Evolutionary conservation across 441 rosid genomes (phyloP), one percentile per base, ranked within the genome.

Genomic region (Gossypium trilobum): DNA sequence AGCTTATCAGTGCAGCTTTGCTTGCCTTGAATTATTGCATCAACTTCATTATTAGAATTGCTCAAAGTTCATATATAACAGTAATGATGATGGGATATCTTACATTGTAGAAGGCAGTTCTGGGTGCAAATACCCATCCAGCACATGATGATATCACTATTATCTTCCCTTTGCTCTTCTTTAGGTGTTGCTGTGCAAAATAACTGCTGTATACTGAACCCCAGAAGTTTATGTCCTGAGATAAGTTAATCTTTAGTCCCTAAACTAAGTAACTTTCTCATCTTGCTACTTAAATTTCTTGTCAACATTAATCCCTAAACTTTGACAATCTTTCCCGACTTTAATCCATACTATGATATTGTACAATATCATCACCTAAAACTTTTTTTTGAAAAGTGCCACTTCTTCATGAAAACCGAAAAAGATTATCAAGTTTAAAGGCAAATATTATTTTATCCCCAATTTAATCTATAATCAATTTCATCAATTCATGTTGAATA

Each of bases 221-320:
- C 86, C 89, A 87, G 79, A 89, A 88, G 67, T 86, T 87, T 8
- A 85, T 83, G 39, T 85, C 83, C 94, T 79, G 17, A 39, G 44
- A 39, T 39, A 39, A 36, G 42, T 36, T 7, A 7, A 36, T 36
- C 2, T 36, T 36, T 5, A 33, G 39, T 33, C 39, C 39, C 39
- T 33, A 33, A 6, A 33, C 39, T 5, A 33, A 5, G 0, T 33
- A 33, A 5, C 39, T 33, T 33, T 33, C 9, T 33, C 39, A 33
- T 33, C 39, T 5, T 33, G 8, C 42, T 7, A 33, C 42, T 33
- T 33, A 33, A 6, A 33, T 33, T 7, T 33, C 42, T 33, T 33
- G 42, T 36, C 42, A 36, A 36, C 42, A 36, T 36, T 36, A 36
- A 36, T 7, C 42, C 42, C 42, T 36, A 36, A 7, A 36, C 42